Base-by-base conservation (phyloP, 2,329 filamentous ascomycete species). In the Eutypa lata region DNA sequence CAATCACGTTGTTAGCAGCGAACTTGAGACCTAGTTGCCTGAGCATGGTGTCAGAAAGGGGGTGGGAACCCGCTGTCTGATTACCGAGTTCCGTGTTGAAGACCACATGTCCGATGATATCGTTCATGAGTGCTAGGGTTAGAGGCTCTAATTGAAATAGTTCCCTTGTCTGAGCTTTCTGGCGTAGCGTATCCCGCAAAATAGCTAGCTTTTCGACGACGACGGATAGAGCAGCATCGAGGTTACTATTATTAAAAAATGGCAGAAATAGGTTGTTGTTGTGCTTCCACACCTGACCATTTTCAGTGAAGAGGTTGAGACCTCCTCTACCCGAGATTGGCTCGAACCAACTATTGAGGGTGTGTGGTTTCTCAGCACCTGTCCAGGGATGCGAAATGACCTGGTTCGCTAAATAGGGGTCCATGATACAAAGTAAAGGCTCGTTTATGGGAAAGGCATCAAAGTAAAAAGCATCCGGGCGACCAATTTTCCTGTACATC, bases 161-260 rank as follows among this genome's bases (percentile, higher is more conserved):
- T 7, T 52, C 53, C 10, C 57, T 57, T 1, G 43, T 21, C 7
- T 54, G 42, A 19, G 57, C 61, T 51, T 59, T 57, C 38, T 57
- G 51, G 13, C 62, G 61, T 3, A 69, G 54, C 10, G 60, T 57
- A 11, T 62, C 58, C 42, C 61, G 54, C 43, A 68, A 67, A 31
- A 62, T 52, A n/a, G 61, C 50, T 54, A 69, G 59, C 49, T 68
- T 57, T 24, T 61, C 63, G 37, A 69, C 38, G 22, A 70, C 52
- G 31, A 61, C 47, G 18, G 65, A 64, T 10, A 68, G 53, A 1
- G 61, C 54, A 14, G 65, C 63, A 48, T 68, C 66, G 18, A 69
- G 63, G 28, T 69, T 69, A 46, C 53, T 57, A 45, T 61, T 67
- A 53, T 60, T 69, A 53, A 69, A 69, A 57, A 66, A 68, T 2